Evolutionary conservation across 2,329 filamentous ascomycete species (phyloP).

Genomic region (Ophiobolus disseminans): DNA sequence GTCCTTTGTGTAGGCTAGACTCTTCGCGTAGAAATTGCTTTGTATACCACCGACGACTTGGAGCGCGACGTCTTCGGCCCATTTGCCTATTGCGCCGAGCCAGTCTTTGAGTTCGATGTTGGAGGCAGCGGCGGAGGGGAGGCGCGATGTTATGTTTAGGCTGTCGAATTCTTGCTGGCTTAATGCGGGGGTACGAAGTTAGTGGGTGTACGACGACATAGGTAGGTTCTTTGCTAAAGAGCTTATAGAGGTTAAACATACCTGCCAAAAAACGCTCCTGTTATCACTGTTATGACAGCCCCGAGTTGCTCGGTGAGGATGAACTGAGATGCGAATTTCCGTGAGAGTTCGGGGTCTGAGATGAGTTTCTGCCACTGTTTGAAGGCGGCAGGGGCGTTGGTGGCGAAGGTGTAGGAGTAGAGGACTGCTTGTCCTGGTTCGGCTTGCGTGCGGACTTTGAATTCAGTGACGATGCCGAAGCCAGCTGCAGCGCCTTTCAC

Average conservation of each 20-base stretch:
- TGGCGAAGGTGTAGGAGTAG: constrained; percentile 43
- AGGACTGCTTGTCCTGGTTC: constrained; percentile 41
- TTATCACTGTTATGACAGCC: constrained; percentile 40
- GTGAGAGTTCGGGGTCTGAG: constrained; percentile 36
- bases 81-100: constrained; percentile 43
- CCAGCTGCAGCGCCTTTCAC: constrained; percentile 52
- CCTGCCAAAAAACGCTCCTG: constrained; percentile 46
- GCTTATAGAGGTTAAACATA: too few species aligned
- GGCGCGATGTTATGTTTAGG: constrained; percentile 38
- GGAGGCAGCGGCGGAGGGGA: constrained; percentile 30
- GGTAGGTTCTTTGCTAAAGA: too few species aligned
- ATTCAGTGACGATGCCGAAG: constrained; percentile 53
- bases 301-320: constrained; percentile 40
- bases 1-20: constrained; percentile 40
- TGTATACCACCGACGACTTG: constrained; percentile 38
- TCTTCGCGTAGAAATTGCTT: constrained; percentile 47
- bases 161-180: constrained; percentile 40
- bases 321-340: constrained; percentile 45
- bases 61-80: constrained; percentile 42
- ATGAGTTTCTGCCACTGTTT: constrained; percentile 47
- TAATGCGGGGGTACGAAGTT: too few species aligned
- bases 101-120: constrained; percentile 40
- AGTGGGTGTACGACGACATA: too few species aligned
- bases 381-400: constrained; percentile 30
- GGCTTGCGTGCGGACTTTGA: constrained; percentile 46